Percentiles rank a stretch among this genome's conserved stretches.
Evolutionary conservation across 345 rosid species (phyloP).

Genomic region (Erucastrum elatum): DNA sequence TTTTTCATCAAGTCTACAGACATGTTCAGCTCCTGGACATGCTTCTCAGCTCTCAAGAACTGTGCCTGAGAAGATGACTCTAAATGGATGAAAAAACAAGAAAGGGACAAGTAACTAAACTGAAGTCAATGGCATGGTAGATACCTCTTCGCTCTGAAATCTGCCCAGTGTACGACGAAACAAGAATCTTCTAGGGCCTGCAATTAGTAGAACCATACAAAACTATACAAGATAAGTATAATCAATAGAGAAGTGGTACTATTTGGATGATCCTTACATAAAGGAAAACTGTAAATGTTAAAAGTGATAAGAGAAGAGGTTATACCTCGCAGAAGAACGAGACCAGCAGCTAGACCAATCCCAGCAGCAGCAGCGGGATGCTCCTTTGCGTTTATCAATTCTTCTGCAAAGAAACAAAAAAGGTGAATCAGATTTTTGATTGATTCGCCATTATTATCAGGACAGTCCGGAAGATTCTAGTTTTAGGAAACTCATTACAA

Average conservation of each 20-base stretch:
- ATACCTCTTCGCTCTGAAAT: slow-evolving; percentile 90
- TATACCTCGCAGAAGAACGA: slow-evolving; percentile 73
- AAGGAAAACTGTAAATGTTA: not conserved
- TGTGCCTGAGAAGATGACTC: slow-evolving; percentile 53
- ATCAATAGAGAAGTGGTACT: not conserved
- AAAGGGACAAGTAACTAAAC: not conserved
- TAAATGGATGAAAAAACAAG: slow-evolving; percentile 8
- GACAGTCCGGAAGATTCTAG: not conserved
- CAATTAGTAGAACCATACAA: not conserved
- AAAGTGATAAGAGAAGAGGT: slow-evolving; percentile 14
- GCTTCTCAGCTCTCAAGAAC: slow-evolving; percentile 78
- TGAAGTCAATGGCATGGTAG: slow-evolving; percentile 3
- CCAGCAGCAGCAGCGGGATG: slow-evolving; percentile 73
- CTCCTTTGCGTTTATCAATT: slow-evolving; percentile 59
- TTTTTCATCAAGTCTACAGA: slow-evolving; percentile 87
- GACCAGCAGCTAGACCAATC: slow-evolving; percentile 55
- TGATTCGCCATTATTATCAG: not conserved
- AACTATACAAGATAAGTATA: not conserved
- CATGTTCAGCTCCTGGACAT: slow-evolving; percentile 61
- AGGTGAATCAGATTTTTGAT: not conserved
- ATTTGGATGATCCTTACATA: not conserved
- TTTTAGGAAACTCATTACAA: not conserved
- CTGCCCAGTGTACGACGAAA: slow-evolving; percentile 75
- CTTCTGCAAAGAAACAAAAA: slow-evolving; percentile 45
- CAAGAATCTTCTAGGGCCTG: slow-evolving; percentile 90